Evolutionary conservation across 2,329 filamentous ascomycete genomes (phyloP).

Genomic region (Neofusicoccum ribis): DNA sequence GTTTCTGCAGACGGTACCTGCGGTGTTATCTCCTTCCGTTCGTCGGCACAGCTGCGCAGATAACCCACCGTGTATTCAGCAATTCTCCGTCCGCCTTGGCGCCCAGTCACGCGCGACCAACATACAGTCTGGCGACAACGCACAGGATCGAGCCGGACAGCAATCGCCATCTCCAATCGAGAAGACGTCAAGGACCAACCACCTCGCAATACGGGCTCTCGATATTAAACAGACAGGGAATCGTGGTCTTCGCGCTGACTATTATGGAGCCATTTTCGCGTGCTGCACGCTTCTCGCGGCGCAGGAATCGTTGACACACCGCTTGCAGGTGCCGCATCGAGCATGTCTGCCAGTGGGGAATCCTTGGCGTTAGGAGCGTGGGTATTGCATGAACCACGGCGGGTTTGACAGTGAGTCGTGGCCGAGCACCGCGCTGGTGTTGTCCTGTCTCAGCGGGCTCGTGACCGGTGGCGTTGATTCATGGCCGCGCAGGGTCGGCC

Average conservation of each 20-base stretch:
- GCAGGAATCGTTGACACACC: not conserved
- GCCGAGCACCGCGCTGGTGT: not conserved
- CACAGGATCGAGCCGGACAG: too few relatives aligned
- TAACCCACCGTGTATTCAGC: not conserved
- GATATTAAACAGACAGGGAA: not conserved
- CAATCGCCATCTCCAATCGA: constrained; percentile 3
- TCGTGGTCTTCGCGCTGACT: not conserved
- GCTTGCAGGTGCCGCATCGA: not conserved
- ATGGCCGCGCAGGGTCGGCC: not conserved
- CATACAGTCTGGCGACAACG: too few relatives aligned
- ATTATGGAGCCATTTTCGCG: not conserved
- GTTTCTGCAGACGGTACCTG: not conserved
- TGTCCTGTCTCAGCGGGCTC: not conserved
- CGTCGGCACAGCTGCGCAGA: not conserved
- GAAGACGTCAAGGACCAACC: not conserved
- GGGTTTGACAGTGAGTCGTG: not conserved
- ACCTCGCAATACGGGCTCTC: not conserved
- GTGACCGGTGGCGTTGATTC: not conserved
- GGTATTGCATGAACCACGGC: not conserved
- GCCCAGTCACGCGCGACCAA: not conserved
- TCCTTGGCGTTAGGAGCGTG: not conserved
- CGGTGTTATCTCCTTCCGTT: not conserved
- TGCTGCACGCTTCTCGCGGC: not conserved
- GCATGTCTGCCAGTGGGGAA: not conserved
- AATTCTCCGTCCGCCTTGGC: constrained; percentile 5